Conservation (phyloP, 192 early-diverging fungal species). For the Allomyces arbusculus region DNA sequence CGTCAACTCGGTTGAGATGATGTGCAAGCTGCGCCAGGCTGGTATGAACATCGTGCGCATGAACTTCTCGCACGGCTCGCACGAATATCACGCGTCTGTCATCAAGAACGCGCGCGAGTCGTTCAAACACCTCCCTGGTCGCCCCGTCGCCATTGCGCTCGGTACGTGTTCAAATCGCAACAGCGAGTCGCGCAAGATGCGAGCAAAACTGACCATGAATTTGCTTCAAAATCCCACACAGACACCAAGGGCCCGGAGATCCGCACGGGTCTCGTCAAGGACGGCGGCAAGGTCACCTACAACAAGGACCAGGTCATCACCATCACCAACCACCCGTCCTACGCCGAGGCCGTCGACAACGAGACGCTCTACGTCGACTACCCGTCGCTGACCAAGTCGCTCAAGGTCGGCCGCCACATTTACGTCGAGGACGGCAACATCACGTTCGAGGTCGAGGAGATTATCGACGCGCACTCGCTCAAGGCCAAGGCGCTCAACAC, state of each 20-base stretch:
- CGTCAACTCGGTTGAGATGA: conserved; percentile 51
- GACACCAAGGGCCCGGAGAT: conserved; percentile 76
- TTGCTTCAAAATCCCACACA: too few species aligned
- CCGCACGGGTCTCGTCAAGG: conserved; percentile 61
- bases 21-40: conserved; percentile 40
- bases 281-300: conserved; percentile 51
- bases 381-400: conserved; percentile 52
- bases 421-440: conserved; percentile 91
- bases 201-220: too few species aligned
- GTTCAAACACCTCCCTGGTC: conserved; percentile 17
- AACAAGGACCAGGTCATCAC: conserved; percentile 56
- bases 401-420: conserved; percentile 49
- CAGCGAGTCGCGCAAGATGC: too few species aligned
- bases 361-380: conserved; percentile 65
- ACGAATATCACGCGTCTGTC: conserved; percentile 10
- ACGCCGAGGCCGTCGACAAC: conserved; percentile 35
- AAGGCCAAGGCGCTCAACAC: conserved; percentile 61
- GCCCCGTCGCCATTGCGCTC: conserved; percentile 45
- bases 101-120: conserved; percentile 5
- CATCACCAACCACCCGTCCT: conserved; percentile 43
- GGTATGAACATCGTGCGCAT: conserved; percentile 72
- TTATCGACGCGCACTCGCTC: conserved; percentile 22
- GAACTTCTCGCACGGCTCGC: conserved; percentile 51
- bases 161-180: conserved; percentile 1
- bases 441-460: conserved; percentile 76